These are phyloP conservation scores for Fusarium lateritium DNA, from an alignment of 2,329 filamentous ascomycete genomes.

Conservation along the genomic window DNA sequence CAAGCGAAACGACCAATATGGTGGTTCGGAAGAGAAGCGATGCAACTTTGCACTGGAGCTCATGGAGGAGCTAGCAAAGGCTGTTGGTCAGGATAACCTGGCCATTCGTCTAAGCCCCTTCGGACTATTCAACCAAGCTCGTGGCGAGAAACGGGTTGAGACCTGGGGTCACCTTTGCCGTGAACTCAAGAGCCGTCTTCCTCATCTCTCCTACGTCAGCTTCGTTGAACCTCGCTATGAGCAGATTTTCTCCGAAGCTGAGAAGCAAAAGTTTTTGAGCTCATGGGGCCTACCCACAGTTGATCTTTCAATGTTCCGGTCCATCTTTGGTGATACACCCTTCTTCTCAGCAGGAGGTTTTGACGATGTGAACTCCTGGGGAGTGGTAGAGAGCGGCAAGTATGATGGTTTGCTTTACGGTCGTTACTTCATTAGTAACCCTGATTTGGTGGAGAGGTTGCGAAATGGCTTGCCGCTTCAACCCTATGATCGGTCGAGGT, in stretches of 20 bases:
- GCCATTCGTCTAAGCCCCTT: conserved; percentile 64
- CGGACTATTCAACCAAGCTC: conserved; percentile 66
- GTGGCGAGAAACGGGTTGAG: conserved; percentile 65
- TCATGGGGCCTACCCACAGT: conserved; percentile 63
- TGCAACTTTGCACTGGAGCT: conserved; percentile 70
- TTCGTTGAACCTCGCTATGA: conserved; percentile 70
- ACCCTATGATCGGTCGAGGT: conserved; percentile 60
- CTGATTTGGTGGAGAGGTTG: conserved; percentile 62
- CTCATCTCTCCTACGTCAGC: conserved; percentile 66
- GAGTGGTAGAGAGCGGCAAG: conserved; percentile 58
- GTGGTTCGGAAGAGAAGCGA: conserved; percentile 52
- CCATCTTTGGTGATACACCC: conserved; percentile 66
- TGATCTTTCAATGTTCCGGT: conserved; percentile 62
- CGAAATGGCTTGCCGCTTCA: conserved; percentile 57
- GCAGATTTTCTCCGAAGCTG: conserved; percentile 63
- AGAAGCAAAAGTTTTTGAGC: conserved; percentile 64
- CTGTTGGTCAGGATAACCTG: conserved; percentile 62
- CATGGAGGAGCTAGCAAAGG: conserved; percentile 60
- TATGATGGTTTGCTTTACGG: conserved; percentile 65
- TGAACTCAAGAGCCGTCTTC: conserved; percentile 61
- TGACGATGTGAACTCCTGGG: conserved; percentile 65
- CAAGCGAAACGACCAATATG: conserved; percentile 56
- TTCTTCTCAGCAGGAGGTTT: conserved; percentile 71
- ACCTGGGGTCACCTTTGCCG: conserved; percentile 66
- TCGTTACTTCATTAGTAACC: conserved; percentile 64